Conservation (phyloP, 176 grass and related monocot genomes). For the Phoenix roebelenii region DNA sequence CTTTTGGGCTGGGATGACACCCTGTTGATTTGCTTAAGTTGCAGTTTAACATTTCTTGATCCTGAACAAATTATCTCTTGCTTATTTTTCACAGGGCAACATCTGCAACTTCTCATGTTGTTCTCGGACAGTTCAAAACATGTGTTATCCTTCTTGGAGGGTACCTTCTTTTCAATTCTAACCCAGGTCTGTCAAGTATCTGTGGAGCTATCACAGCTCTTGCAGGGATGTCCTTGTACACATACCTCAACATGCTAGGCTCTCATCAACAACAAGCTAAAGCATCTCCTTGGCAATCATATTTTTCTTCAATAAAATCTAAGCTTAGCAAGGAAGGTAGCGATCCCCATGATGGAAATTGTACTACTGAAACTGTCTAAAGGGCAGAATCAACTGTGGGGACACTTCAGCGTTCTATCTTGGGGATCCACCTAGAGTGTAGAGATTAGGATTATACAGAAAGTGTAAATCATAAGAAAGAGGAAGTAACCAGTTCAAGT, state of each 20-base stretch:
- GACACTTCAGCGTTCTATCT: too few relatives aligned
- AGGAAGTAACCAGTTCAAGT: too few relatives aligned
- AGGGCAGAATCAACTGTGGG: too few relatives aligned
- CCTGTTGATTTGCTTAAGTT: too few relatives aligned
- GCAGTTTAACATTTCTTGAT: too few relatives aligned
- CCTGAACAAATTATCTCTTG: too few relatives aligned
- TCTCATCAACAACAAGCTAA: constrained; percentile 1
- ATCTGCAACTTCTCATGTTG: constrained; percentile 10
- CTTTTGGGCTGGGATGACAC: too few relatives aligned
- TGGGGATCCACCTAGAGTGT: too few relatives aligned
- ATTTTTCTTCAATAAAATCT: not conserved
- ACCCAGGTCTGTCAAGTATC: constrained; percentile 2
- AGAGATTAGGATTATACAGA: too few relatives aligned
- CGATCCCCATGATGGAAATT: not conserved
- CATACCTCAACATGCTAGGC: not conserved
- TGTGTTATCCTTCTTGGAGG: constrained; percentile 17
- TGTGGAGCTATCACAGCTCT: constrained; percentile 14
- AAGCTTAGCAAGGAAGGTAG: not conserved
- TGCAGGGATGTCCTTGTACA: constrained; percentile 16
- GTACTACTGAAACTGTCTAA: not conserved
- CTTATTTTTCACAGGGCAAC: constrained; percentile 8
- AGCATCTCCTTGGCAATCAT: not conserved
- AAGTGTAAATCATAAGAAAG: too few relatives aligned
- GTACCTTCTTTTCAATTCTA: constrained; percentile 3
- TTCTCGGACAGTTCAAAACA: not conserved